Percentiles rank a stretch among this genome's conserved stretches.
Evolutionary conservation across 2,329 filamentous ascomycete species (phyloP).

Genomic region (Tolypocladium sp.): DNA sequence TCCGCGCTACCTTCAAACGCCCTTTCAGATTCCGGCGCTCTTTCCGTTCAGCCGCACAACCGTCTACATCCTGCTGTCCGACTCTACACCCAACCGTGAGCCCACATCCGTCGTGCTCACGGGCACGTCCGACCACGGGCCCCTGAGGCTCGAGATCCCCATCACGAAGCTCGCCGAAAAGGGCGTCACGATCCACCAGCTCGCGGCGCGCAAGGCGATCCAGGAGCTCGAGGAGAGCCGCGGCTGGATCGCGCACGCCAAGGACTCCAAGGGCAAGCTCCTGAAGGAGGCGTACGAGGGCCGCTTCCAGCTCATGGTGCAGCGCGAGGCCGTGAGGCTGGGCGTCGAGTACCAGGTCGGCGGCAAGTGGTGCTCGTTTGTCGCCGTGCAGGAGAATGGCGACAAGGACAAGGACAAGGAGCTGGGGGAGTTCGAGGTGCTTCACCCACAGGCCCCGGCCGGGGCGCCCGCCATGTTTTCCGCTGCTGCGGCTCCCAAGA

Average conservation of each 20-base stretch:
- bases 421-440: not conserved
- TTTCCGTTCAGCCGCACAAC: slow-evolving; percentile 59
- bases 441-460: not conserved
- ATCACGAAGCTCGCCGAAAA: slow-evolving; percentile 37
- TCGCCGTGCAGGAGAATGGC: slow-evolving; percentile 47
- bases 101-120: slow-evolving; percentile 47
- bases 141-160: slow-evolving; percentile 55
- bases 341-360: slow-evolving; percentile 58
- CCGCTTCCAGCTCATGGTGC: slow-evolving; percentile 49
- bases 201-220: slow-evolving; percentile 59
- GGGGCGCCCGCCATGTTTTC: not conserved
- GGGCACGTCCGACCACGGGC: slow-evolving; percentile 46
- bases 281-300: slow-evolving; percentile 37
- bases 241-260: slow-evolving; percentile 53
- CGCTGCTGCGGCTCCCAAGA: not conserved
- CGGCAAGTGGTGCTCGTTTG: slow-evolving; percentile 64
- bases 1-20: slow-evolving; percentile 56
- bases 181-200: slow-evolving; percentile 55
- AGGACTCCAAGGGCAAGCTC: slow-evolving; percentile 29
- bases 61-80: slow-evolving; percentile 56
- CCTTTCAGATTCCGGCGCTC: slow-evolving; percentile 52
- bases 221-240: slow-evolving; percentile 61
- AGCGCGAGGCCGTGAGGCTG: slow-evolving; percentile 56
- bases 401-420: slow-evolving; percentile 1
- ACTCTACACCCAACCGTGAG: slow-evolving; percentile 28